Conservation (phyloP, 257 asterid genomes). For the Solanum sitiens region DNA sequence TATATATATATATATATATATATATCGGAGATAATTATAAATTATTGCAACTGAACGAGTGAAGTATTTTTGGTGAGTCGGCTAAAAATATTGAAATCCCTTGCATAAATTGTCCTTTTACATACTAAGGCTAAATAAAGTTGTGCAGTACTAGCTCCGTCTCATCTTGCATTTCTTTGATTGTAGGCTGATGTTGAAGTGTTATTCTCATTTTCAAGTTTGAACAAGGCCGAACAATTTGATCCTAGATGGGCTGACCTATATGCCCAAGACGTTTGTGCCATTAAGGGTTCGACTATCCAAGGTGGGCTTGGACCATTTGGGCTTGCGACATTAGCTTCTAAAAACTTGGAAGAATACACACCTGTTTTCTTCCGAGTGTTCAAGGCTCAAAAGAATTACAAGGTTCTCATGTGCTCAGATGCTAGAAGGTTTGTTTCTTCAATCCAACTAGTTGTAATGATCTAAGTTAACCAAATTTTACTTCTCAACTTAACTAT, state of each 20-base stretch:
- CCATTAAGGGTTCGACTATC: conserved; percentile 25
- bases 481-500: no score
- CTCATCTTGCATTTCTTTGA: neutral
- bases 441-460: neutral
- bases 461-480: no score
- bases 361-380: conserved; percentile 61
- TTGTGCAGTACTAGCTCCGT: neutral
- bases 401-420: conserved; percentile 57
- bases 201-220: conserved; percentile 38
- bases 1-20: neutral
- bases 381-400: conserved; percentile 29
- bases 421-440: conserved; percentile 45
- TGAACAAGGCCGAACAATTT: conserved; percentile 48
- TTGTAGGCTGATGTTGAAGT: conserved; percentile 55
- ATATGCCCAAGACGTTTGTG: conserved; percentile 44
- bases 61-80: no score
- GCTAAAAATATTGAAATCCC: no score
- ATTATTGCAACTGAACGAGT: neutral
- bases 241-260: conserved; percentile 46
- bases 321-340: conserved; percentile 58
- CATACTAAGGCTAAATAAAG: neutral
- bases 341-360: conserved; percentile 43
- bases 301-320: conserved; percentile 79
- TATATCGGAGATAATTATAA: neutral
- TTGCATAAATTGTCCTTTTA: no score